Evolutionary conservation across 2,329 filamentous ascomycete species (phyloP).

Genomic region (Colletotrichum destructivum): DNA sequence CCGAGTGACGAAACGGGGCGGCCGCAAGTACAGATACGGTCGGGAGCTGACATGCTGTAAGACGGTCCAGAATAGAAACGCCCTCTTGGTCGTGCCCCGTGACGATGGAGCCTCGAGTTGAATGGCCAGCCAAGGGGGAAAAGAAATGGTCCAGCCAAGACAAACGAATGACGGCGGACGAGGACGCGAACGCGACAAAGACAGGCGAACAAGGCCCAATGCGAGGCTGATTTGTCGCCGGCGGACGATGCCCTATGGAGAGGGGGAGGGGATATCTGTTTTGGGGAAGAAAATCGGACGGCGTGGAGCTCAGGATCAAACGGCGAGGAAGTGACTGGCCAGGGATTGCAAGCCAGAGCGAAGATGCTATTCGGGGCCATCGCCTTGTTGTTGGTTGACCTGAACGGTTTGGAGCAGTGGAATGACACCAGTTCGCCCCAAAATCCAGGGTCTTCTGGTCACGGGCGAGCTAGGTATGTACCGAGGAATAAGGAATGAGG

Average conservation of each 20-base stretch:
- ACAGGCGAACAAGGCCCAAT: conserved; percentile 5
- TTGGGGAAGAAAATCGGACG: neutral
- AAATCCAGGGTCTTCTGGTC: conserved; percentile 34
- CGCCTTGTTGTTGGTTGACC: conserved; percentile 17
- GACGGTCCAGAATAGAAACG: conserved; percentile 6
- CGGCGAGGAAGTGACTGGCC: conserved; percentile 9
- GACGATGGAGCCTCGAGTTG: neutral
- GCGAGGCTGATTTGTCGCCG: neutral
- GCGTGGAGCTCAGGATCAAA: neutral
- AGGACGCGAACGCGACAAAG: neutral
- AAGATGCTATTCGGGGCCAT: neutral
- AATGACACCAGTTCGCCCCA: conserved; percentile 22
- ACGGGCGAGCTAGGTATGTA: conserved; percentile 3
- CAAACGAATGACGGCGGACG: neutral
- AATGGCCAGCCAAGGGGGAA: neutral
- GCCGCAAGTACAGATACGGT: no score
- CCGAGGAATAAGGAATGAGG: neutral
- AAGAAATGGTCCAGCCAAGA: neutral
- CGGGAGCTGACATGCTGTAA: neutral
- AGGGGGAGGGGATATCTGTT: neutral
- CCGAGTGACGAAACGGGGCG: neutral
- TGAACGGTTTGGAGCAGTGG: neutral
- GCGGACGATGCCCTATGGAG: neutral
- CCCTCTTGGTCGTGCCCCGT: neutral
- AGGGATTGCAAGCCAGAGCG: neutral